A percentile compares a stretch with the other conserved stretches of the same genome.
These are phyloP conservation scores for Ascochyta clinopodiicola DNA, from an alignment of 2,329 filamentous ascomycete genomes.

Conservation along the genomic window DNA sequence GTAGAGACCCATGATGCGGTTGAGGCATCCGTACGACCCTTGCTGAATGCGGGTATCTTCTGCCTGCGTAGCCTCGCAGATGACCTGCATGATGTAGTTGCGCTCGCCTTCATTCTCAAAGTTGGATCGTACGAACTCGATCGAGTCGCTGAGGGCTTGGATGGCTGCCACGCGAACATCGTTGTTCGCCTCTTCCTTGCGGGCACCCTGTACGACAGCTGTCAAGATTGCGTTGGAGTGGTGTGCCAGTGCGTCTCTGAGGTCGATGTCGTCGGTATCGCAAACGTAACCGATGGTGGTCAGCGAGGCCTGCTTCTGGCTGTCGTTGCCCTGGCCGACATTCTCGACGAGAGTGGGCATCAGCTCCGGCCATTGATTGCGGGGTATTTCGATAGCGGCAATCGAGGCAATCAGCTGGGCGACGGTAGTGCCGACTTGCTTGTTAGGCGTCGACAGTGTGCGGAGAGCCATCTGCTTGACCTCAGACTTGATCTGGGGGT, in stretches of 20 bases:
- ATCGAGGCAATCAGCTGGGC: slow-evolving; percentile 96
- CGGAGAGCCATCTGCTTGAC: slow-evolving; percentile 92
- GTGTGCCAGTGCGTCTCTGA: slow-evolving; percentile 78
- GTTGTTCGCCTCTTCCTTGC: slow-evolving; percentile 90
- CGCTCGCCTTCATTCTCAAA: slow-evolving; percentile 99
- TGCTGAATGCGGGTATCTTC: slow-evolving; percentile 90
- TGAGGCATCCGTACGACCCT: slow-evolving; percentile 94
- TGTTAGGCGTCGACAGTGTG: slow-evolving; percentile 80
- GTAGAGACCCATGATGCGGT: slow-evolving; percentile 98
- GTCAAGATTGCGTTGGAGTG: slow-evolving; percentile 98
- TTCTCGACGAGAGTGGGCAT: slow-evolving; percentile 90
- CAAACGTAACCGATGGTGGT: slow-evolving; percentile 99
- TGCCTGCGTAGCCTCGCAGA: slow-evolving; percentile 97
- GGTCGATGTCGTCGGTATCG: slow-evolving; percentile 88
- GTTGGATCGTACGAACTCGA: slow-evolving; percentile 97
- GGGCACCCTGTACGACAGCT: slow-evolving; percentile 94
- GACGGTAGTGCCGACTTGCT: slow-evolving; percentile 84
- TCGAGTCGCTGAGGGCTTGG: slow-evolving; percentile 90
- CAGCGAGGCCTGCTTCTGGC: slow-evolving; percentile 92
- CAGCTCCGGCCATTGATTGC: slow-evolving; percentile 90
- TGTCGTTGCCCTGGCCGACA: slow-evolving; percentile 82
- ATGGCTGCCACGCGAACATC: slow-evolving; percentile 94
- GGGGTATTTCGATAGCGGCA: slow-evolving; percentile 91
- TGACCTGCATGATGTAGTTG: slow-evolving; percentile 99
- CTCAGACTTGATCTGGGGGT: slow-evolving; percentile 79